Conservation (phyloP, 2,329 filamentous ascomycete species). For the Zelopaecilomyces penicillatus region DNA sequence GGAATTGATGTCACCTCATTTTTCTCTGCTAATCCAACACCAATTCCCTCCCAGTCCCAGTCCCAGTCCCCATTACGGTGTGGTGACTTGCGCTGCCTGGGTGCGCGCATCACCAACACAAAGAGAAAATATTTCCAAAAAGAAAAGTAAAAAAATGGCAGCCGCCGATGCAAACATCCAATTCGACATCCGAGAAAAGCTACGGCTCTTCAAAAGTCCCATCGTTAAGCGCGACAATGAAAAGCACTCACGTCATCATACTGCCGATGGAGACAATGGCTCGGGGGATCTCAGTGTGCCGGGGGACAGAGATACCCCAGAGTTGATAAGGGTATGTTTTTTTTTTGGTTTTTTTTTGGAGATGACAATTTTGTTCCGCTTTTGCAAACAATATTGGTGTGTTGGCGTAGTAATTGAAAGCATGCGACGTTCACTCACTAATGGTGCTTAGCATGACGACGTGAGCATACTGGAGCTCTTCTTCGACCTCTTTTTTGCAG, state of each 20-base stretch:
- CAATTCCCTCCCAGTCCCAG: too few species aligned
- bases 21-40: too few species aligned
- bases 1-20: too few species aligned
- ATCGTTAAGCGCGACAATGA: constrained; percentile 10
- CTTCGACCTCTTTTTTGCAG: constrained; percentile 38
- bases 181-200: constrained; percentile 14
- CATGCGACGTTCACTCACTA: background rate
- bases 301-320: constrained; percentile 3
- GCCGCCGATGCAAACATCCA: too few species aligned
- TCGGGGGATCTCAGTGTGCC: constrained; percentile 2
- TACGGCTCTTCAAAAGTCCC: constrained; percentile 25
- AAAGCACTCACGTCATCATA: background rate
- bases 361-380: too few species aligned
- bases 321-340: constrained; percentile 3
- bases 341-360: background rate
- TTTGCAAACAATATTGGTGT: too few species aligned
- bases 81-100: too few species aligned
- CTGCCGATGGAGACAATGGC: background rate
- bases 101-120: too few species aligned
- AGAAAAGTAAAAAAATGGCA: background rate
- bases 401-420: too few species aligned
- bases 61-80: too few species aligned
- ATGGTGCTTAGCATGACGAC: constrained; percentile 22
- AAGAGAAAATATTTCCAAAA: background rate
- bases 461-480: constrained; percentile 29